phyloP scores from a whole-genome alignment of 371 early-diverging fungal species.

The Apophysomyces variabilis region DNA sequence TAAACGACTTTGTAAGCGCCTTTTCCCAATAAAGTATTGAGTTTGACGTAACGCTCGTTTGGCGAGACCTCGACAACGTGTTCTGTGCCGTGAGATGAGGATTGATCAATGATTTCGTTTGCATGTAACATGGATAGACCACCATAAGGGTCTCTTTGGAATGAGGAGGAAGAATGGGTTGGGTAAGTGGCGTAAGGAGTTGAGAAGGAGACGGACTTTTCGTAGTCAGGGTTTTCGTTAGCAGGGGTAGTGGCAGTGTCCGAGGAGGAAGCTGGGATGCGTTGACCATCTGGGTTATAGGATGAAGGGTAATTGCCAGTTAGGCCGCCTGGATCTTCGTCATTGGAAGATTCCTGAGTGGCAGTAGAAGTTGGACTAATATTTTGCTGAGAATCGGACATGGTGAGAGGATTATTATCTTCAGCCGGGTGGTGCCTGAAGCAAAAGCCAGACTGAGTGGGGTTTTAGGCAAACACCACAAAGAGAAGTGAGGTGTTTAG shows the following conservation, averaged over 20 bases:
- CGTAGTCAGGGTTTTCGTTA: constrained; percentile 8
- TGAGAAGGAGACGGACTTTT: constrained; percentile 12
- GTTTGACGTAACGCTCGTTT: constrained; percentile 72
- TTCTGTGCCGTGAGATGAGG: constrained; percentile 43
- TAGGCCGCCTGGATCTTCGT: constrained; percentile 14
- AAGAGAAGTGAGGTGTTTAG: too few relatives aligned
- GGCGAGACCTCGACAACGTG: constrained; percentile 67
- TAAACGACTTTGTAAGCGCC: constrained; percentile 91
- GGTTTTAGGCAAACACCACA: background rate
- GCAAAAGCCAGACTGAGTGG: background rate
- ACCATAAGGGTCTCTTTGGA: constrained; percentile 40
- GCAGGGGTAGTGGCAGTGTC: constrained; percentile 9
- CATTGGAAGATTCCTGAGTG: constrained; percentile 11
- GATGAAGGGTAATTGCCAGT: constrained; percentile 10
- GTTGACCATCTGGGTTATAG: constrained; percentile 15
- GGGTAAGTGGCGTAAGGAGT: constrained; percentile 8
- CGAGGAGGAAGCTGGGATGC: constrained; percentile 14
- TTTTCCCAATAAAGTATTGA: constrained; percentile 72
- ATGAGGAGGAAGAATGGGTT: constrained; percentile 4
- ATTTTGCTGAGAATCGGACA: background rate
- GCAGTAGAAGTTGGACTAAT: constrained; percentile 8
- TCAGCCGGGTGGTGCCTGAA: constrained; percentile 1
- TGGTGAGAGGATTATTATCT: background rate
- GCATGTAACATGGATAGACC: constrained; percentile 36
- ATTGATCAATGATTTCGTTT: constrained; percentile 38